Evolutionary conservation across 108 stramenopile species (phyloP), one percentile per base, ranked within the genome.

Genomic region (Cafeteria roenbergensis): DNA sequence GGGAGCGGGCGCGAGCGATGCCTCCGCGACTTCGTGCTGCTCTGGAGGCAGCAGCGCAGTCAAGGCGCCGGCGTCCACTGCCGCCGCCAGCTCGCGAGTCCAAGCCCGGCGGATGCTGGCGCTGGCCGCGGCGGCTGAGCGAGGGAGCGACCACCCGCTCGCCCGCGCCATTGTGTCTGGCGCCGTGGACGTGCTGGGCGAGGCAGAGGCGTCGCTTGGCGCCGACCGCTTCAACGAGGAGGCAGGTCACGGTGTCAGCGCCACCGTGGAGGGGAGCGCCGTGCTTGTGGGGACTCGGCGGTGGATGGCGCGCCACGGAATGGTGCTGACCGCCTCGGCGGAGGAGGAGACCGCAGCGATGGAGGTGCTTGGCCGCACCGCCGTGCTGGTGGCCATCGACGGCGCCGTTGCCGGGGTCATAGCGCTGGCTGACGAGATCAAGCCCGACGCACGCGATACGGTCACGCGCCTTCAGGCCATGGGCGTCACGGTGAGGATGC

Each of bases 401-500:
- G 79, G 81, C 1, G 62, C 64, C 3, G 74, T 82, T 3, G 75
- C 77, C 31, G 91, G 84, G 12, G 72, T 90, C 1, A 63, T 96
- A 21, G 92, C 87, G 0, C 71, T 96, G 58, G 72, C 80, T 14
- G 97, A 99, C 72, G 68, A 87, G 34, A 73, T 80, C 25, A 85
- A 86, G 76, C 58, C 62, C 67, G 78, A 92, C 70, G 86, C 87
- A 42, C 73, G 71, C 31, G 69, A 67, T 50, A 79, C 86, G 29
- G 73, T 92, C 24, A 68, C 60, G 51, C 75, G 75, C 59, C 77
- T 89, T 65, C 66, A 80, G 54, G 66, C 73, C 42, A 69, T 82
- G 67, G 87, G 85, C 20, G 73, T 95, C 8, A 86, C 92, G 54
- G 88, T 95, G 14, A 94, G 89, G 89, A 92, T 95, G 90, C 81